Base-by-base conservation (phyloP, 2,329 filamentous ascomycete genomes). In the Paracoccidioides lutzii region DNA sequence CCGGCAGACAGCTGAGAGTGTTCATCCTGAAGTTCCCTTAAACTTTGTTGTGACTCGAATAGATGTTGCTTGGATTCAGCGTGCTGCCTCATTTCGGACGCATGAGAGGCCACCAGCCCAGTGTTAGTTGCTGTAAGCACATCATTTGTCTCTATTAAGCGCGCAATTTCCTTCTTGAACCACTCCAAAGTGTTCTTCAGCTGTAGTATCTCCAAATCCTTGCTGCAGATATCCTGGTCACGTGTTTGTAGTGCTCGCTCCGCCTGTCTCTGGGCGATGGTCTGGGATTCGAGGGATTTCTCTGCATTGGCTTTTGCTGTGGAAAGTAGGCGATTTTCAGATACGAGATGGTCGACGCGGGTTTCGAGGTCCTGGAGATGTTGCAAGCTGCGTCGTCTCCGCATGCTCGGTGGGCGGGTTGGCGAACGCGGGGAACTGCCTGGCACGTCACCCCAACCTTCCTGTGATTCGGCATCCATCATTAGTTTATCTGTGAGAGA, bases 321-420 rank as follows among this genome's bases (percentile, higher is more conserved):
- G 63, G 82, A 78, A 33, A 98, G 82, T 59, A 82, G 75, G 56
- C 85, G 83, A 67, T 97, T 97, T 69, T 98, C 91, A 4, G 58
- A 60, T 15, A 86, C 77, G 61, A 98, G 78, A 70, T 91, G 85
- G 63, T 96, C 89, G 64, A 98, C 80, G 65, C 81, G 83, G 58
- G 81, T 78, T 76, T 97, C 90, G 67, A 98, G 83, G 65, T 98
- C 91, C 67, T 80, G 74, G 59, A 97, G 83, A 55, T 91, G 83
- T 74, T 97, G 91, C 84, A 97, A 91, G 78, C 91, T 97, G 73
- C 95, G 93, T 68, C 91, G 88, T 69, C 91, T 90, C 65, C 91
- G 90, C 81, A 98, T 87, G 77, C 90, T 96, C 67, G 90, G 89
- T 65, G 93, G 90, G 72, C 91, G 84, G 63, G 60, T 95, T 55